Base-by-base conservation (phyloP, 176 grass and related monocot species). In the Carex parvula region DNA sequence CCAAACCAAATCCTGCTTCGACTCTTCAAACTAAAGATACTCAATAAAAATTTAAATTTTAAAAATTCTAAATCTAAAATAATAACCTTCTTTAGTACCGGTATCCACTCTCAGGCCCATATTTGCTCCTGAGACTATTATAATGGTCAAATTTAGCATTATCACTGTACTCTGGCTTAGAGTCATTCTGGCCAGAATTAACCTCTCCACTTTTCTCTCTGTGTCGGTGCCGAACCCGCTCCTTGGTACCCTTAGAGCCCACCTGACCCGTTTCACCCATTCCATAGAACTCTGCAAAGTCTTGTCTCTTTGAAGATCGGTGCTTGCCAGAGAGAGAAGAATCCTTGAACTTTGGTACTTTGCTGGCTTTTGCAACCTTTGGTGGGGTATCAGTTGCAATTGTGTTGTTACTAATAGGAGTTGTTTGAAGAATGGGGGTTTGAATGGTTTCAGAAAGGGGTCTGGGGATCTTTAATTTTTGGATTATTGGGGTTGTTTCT, bases 301-400 rank as follows among this genome's bases (percentile, higher is more conserved):
- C 96, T 84, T 89, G 91, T 78, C 91, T 89, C 88, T 94, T 99
- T n/a, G 91, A 90, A 62, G 96, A 89, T 85, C 96, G 90, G 86
- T 92, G 90, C 83, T 99, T 95, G 66, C 91, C 90, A 60, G 92
- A 85, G 68, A 91, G 79, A 2, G 95, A 93, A 29, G 96, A 89
- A 16, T 99, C 96, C 88, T 92, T 94, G 65, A 94, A 85, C 50
- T 95, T 99, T 66, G 91, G 88, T 41, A 84, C 37, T 70, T 95
- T 99, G 78, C 79, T 42, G 37, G 75, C 71, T 84, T 95, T 99
- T 80, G 90, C 86, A 35, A 60, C 63, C 93, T 92, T 99, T 8
- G 88, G 50, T 33, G 84, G n/a, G 1, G 84, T 52, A 58, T 95
- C 89, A 8, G 41, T 86, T 6, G 79, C 82, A 20, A 46, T 24